Evolutionary conservation across 441 rosid species (phyloP), one percentile per base, ranked within the genome.

Genomic region (Syzygium syzygioides): DNA sequence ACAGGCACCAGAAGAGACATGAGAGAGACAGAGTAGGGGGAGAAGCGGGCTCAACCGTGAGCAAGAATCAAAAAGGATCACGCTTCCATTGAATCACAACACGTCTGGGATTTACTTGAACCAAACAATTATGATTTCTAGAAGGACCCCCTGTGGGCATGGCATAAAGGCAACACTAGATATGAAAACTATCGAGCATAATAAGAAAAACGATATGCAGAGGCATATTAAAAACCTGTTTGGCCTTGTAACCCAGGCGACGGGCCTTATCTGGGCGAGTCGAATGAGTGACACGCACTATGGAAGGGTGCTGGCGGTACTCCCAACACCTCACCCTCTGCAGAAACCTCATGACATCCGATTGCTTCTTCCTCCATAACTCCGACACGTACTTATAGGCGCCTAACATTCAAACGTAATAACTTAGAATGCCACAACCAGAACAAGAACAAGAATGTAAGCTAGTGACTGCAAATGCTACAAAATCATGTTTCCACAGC

Each of bases 241-340:
- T 95, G 91, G 97, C 96, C 89, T 94, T 95, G 96, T 94, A 95
- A 48, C 96, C 97, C 84, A 94, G 87, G 86, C 95, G 94, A 83
- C 97, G 94, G 50, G 97, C 95, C 89, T 93, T 94, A 86, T 95
- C 95, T 0, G 97, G 97, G 91, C 96, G 97, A 57, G 96, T 95
- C 83, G 96, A 95, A 48, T 90, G 94, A 52, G 94, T 94, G 52
- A 94, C 91, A 34, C 96, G 94, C 52, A 95, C 96, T 20, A 95
- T 94, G 19, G 95, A 94, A 84, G 97, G 94, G 80, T 93, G 97
- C 62, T 95, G 97, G 54, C 96, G 94, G 89, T 95, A 95, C 90
- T 94, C 96, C 97, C 97, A 95, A 92, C 97, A 95, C 92, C 97
- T 95, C 68, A 94, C 94, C 92, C 97, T 93, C 94, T 93, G 96